Evolutionary conservation across 2,329 filamentous ascomycete genomes (phyloP).

Genomic region (Hypoxylon sp.): DNA sequence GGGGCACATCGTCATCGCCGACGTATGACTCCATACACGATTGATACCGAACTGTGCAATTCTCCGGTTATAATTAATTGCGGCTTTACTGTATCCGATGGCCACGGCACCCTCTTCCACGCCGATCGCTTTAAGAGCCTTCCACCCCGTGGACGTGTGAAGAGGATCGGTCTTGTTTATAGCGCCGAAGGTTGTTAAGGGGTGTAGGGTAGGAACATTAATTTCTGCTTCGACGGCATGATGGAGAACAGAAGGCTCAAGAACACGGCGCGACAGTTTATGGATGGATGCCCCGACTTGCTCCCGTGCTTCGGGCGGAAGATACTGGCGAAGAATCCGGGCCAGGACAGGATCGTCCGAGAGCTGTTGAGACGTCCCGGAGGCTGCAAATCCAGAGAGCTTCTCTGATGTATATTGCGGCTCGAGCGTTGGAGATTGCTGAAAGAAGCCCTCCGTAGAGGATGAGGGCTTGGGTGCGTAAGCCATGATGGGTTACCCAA

Average conservation of each 20-base stretch:
- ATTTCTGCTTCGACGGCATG: conserved; percentile 36
- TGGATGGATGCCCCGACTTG: conserved; percentile 30
- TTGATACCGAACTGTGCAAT: conserved; percentile 35
- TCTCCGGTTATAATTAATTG: conserved; percentile 32
- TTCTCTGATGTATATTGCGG: conserved; percentile 31
- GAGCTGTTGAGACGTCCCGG: conserved; percentile 10
- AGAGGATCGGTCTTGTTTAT: conserved; percentile 40
- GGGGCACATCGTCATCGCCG: conserved; percentile 64
- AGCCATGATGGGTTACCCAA: background rate
- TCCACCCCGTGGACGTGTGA: conserved; percentile 39
- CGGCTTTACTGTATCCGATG: conserved; percentile 25
- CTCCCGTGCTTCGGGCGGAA: conserved; percentile 16
- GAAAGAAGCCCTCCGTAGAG: conserved; percentile 44
- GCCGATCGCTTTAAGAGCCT: conserved; percentile 38
- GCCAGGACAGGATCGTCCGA: conserved; percentile 36
- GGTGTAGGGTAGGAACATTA: conserved; percentile 30
- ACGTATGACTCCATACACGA: conserved; percentile 31
- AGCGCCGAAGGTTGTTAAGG: conserved; percentile 38
- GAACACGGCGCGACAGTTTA: conserved; percentile 31
- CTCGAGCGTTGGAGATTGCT: conserved; percentile 25
- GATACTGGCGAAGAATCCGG: conserved; percentile 27
- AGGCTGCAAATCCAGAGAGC: background rate
- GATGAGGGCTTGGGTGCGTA: conserved; percentile 22
- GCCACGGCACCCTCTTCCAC: conserved; percentile 39
- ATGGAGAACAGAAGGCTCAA: conserved; percentile 21